A percentile compares a stretch with the other conserved stretches of the same genome.
Conservation (phyloP, 495 filamentous ascomycete genomes). For the Penicillium malachiteum region DNA sequence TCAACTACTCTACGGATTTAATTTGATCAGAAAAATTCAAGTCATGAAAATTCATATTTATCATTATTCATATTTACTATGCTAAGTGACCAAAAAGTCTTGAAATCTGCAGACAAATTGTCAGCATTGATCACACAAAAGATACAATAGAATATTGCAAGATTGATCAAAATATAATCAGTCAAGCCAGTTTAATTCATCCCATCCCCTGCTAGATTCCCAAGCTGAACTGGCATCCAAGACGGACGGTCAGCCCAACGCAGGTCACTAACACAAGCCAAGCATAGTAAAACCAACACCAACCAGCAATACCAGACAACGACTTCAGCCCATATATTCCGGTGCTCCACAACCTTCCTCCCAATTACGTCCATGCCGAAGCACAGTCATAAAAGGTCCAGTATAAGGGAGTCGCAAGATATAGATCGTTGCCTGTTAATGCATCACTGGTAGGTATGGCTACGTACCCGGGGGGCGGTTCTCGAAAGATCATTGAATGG, state of each 20-base stretch:
- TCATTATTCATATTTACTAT: background rate
- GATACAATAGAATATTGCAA: background rate
- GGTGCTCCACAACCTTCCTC: constrained; percentile 93
- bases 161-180: constrained; percentile 41
- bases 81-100: background rate
- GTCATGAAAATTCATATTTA: background rate
- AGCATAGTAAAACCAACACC: constrained; percentile 39
- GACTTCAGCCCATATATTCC: constrained; percentile 30
- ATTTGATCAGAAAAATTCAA: background rate
- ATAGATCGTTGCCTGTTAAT: constrained; percentile 54
- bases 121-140: constrained; percentile 19
- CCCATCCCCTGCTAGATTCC: constrained; percentile 52
- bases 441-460: constrained; percentile 18
- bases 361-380: constrained; percentile 24
- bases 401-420: constrained; percentile 53
- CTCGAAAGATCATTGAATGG: constrained; percentile 95
- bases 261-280: constrained; percentile 39
- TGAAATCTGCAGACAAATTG: constrained; percentile 6
- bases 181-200: constrained; percentile 67
- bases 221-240: constrained; percentile 49
- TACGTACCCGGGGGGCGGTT: constrained; percentile 47
- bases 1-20: constrained; percentile 7
- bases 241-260: constrained; percentile 48
- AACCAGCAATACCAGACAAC: constrained; percentile 19
- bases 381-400: constrained; percentile 53